Base-by-base conservation (phyloP, 441 rosid genomes). In the Flueggea neowawraea region DNA sequence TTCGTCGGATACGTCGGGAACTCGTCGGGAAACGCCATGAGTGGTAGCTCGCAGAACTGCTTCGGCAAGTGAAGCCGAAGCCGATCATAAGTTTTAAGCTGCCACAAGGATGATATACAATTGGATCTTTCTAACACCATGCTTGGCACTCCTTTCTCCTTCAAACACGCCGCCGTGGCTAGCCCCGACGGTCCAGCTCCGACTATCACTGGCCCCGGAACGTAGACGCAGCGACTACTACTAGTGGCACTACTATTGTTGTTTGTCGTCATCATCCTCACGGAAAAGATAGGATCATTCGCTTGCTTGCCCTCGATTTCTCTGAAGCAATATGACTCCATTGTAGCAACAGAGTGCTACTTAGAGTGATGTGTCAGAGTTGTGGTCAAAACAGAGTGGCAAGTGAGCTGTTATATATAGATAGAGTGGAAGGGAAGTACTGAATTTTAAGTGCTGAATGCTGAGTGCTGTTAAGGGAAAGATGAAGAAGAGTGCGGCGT, bases 171-270 rank as follows among this genome's bases (percentile, higher is more conserved):
- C 4, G 67, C 77, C 0, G 66, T 60, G 31, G 77, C 73, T 28
- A 73, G 55, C 55, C 73, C 77, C 4, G 77, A 69, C 16, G 77
- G 77, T 5, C n/a, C n/a, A n/a, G n/a, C n/a, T n/a, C n/a, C n/a
- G n/a, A n/a, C n/a, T n/a, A n/a, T n/a, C n/a, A n/a, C 77, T 2
- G 70, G 73, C 12, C 77, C 73, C 3, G 31, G 55, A 17, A 52
- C 55, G n/a, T n/a, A n/a, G 31, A 33, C 55, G n/a, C 16, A 52
- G 9, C 5, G 12, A 52, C 31, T 17, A 13, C 9, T 10, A 45
- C 50, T 10, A 45, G 50, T 10, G 8, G 9, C 13, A 13, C 50
- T 3, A 45, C 50, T 10, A 45, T 10, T 10, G 14, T 10, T 10
- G 12, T 45, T 45, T 45, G 50, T 45, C 39, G 39, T 33, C 39